Evolutionary conservation across 257 asterid genomes (phyloP).

Genomic region (Solanum appendiculatum): DNA sequence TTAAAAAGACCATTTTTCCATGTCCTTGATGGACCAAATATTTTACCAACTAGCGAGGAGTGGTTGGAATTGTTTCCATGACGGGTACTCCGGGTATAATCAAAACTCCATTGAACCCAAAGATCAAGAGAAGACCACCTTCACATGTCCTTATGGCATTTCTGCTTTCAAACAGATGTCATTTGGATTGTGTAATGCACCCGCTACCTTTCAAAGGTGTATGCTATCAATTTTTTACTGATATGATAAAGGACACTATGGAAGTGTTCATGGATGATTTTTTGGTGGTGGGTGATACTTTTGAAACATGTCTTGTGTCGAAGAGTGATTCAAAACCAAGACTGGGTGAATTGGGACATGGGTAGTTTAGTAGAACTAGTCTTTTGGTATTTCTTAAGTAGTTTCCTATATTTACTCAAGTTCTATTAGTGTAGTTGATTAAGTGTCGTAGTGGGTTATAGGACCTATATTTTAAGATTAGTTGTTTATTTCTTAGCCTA

Average conservation of each 20-base stretch:
- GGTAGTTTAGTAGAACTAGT: no score
- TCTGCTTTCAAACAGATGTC: neutral
- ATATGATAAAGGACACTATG: neutral
- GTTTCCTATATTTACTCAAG: no score
- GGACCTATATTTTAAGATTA: no score
- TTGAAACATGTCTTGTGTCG: neutral
- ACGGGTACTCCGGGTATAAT: neutral
- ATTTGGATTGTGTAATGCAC: neutral
- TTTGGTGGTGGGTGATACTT: neutral
- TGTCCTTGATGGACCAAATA: neutral
- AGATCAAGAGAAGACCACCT: neutral
- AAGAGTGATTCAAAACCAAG: no score
- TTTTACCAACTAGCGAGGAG: neutral
- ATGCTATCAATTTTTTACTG: neutral
- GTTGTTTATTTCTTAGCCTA: no score
- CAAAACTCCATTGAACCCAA: neutral
- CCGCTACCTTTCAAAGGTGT: neutral
- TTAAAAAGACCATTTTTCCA: neutral
- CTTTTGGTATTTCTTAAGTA: no score
- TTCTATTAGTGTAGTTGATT: no score
- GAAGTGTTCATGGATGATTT: neutral
- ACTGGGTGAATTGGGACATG: no score
- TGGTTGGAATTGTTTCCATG: neutral
- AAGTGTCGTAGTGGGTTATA: no score
- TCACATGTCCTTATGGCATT: neutral